Conservation (phyloP, 441 rosid species). For the Populus tomentosa region DNA sequence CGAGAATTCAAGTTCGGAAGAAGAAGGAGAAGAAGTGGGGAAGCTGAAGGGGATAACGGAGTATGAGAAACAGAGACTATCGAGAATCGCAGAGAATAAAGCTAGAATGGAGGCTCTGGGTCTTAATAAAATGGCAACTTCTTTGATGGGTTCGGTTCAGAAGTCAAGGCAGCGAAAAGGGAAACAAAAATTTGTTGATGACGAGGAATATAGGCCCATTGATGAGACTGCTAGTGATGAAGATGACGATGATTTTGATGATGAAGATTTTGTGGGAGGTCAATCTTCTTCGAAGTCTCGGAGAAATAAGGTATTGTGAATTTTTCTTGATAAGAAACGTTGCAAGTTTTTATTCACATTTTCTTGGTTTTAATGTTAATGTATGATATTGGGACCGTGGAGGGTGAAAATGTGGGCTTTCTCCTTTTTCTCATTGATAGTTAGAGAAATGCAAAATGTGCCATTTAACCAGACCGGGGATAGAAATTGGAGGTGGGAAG, state of each 20-base stretch:
- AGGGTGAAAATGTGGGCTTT: background rate
- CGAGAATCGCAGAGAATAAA: constrained; percentile 77
- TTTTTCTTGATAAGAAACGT: background rate
- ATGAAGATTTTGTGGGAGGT: constrained; percentile 34
- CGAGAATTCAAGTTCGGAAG: constrained; percentile 19
- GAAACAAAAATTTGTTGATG: constrained; percentile 39
- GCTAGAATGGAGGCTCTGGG: constrained; percentile 89
- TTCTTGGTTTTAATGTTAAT: background rate
- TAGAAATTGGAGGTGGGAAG: no score
- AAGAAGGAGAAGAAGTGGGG: constrained; percentile 1
- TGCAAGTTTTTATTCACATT: background rate
- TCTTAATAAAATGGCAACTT: constrained; percentile 48
- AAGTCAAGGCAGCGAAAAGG: constrained; percentile 34
- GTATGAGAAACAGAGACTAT: constrained; percentile 69
- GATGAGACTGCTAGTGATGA: constrained; percentile 26
- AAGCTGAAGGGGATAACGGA: constrained; percentile 30
- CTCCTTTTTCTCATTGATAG: background rate
- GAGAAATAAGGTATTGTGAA: constrained; percentile 37
- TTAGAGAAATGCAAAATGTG: background rate
- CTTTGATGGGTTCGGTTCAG: constrained; percentile 38
- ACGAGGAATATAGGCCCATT: constrained; percentile 53
- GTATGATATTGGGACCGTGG: background rate
- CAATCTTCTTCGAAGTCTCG: constrained; percentile 33
- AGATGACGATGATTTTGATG: constrained; percentile 8
- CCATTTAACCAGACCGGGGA: background rate